Evolutionary conservation across 306 rosid species (phyloP), one percentile per base, ranked within the genome.

Genomic region (Arachis hypogaea): DNA sequence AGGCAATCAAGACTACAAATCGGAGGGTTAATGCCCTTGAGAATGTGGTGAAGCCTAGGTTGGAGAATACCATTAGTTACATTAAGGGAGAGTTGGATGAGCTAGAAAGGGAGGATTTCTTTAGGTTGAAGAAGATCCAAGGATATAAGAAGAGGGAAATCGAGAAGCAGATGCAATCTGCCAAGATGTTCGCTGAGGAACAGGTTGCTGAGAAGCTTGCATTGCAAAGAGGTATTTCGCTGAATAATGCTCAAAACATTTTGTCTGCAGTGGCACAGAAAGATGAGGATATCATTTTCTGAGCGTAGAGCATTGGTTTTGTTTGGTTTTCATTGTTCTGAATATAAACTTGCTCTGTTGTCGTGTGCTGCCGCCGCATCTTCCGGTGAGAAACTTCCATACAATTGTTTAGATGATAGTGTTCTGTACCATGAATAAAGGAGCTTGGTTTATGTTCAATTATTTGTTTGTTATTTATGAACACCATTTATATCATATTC

Each of bases 41-140:
- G 84, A 93, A 89, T 75, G 97, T 93, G 5, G 97, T 89, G 52
- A 93, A 93, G 85, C 97, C 98, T 0, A 78, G 90, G 68, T 46
- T 93, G 76, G 98, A 91, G 88, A 91, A 93, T 45, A 91, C 98
- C 1, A 91, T 93, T 30, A 88, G 40, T 69, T 93, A 93, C 71
- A 93, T 91, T 45, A 91, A 91, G 90, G 97, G 80, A 3, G 97
- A 93, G 82, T 67, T 93, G 85, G 98, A 93, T 75, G 98, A 93
- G 77, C 87, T 93, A 38, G 98, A 93, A 67, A 93, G 98, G 64
- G 97, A 93, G 78, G 97, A 88, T 74, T 93, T 93, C 92, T 93
- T 93, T 74, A 88, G 97, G 88, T 75, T 93, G 71, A 93, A 93
- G 87, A 93, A 93, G 89, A 88, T 93, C 47, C 98, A 91, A 77